These are phyloP conservation scores for Candida vaughaniae DNA, from an alignment of 805 yeast genomes.

Conservation along the genomic window DNA sequence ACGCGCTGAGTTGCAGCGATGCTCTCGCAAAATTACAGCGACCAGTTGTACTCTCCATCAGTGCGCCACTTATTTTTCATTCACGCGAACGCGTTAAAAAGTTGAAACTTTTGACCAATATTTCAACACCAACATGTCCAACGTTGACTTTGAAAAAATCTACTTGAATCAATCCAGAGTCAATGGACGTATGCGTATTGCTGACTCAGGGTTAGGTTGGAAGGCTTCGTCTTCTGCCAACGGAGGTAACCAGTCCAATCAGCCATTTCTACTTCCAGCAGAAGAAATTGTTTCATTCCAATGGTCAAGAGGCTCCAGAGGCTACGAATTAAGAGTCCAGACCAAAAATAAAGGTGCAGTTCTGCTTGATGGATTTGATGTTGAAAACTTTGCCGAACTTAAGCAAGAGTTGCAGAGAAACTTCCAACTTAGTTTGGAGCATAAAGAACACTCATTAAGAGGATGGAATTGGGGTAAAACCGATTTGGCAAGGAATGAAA, in stretches of 20 bases:
- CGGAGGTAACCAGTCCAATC: constrained; percentile 16
- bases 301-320: constrained; percentile 95
- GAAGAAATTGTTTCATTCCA: constrained; percentile 75
- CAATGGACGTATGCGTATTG: constrained; percentile 89
- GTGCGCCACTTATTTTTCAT: too few species aligned
- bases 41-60: too few species aligned
- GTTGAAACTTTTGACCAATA: too few species aligned
- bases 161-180: constrained; percentile 82
- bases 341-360: constrained; percentile 87
- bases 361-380: constrained; percentile 88
- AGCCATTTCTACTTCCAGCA: constrained; percentile 86
- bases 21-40: too few species aligned
- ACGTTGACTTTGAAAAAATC: constrained; percentile 85
- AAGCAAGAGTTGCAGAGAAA: constrained; percentile 81
- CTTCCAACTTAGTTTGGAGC: constrained; percentile 72
- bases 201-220: constrained; percentile 98
- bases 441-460: constrained; percentile 85
- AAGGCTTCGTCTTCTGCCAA: constrained; percentile 56
- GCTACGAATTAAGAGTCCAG: constrained; percentile 84
- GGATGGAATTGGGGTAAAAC: constrained; percentile 99
- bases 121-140: constrained; percentile 38
- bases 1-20: too few species aligned
- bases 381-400: constrained; percentile 73
- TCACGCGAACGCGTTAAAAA: too few species aligned
- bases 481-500: constrained; percentile 88